These are phyloP conservation scores for Dicorynia guianensis DNA, from an alignment of 306 rosid species.

Conservation along the genomic window DNA sequence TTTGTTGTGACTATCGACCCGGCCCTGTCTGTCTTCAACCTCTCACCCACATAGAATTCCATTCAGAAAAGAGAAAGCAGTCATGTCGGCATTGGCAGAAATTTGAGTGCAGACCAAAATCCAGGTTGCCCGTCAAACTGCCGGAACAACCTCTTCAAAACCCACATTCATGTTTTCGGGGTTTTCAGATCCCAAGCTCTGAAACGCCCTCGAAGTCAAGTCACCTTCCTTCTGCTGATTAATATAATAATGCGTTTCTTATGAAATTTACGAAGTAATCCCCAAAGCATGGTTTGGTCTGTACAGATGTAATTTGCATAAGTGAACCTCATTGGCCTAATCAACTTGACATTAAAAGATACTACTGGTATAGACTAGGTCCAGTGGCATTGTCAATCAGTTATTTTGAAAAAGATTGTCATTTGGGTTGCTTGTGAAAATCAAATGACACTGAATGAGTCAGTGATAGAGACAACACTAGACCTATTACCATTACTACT, in stretches of 20 bases:
- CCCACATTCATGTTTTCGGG: slow-evolving; percentile 53
- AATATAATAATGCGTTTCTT: too few species aligned
- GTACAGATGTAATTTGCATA: too few species aligned
- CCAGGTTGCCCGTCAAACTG: slow-evolving; percentile 36
- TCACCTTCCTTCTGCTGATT: too few species aligned
- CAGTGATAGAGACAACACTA: slow-evolving; percentile 17
- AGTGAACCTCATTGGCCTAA: not conserved
- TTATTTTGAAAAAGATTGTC: slow-evolving; percentile 7
- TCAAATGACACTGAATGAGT: slow-evolving; percentile 24
- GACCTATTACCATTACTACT: not conserved
- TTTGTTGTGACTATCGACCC: slow-evolving; percentile 44
- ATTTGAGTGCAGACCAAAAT: slow-evolving; percentile 31
- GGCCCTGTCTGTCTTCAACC: slow-evolving; percentile 20
- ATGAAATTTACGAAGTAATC: too few species aligned
- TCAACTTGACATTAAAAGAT: not conserved
- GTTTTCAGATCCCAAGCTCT: slow-evolving; percentile 61
- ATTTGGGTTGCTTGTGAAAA: not conserved
- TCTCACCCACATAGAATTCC: slow-evolving; percentile 25
- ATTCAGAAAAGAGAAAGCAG: not conserved
- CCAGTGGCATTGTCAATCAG: slow-evolving; percentile 31
- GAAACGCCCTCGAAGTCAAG: slow-evolving; percentile 19
- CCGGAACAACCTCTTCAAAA: slow-evolving; percentile 33
- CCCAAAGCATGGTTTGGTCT: too few species aligned
- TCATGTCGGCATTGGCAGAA: not conserved
- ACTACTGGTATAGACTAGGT: slow-evolving; percentile 3